phyloP scores from a whole-genome alignment of 2,329 filamentous ascomycete genomes.

The Endoconidiophora laricicola region DNA sequence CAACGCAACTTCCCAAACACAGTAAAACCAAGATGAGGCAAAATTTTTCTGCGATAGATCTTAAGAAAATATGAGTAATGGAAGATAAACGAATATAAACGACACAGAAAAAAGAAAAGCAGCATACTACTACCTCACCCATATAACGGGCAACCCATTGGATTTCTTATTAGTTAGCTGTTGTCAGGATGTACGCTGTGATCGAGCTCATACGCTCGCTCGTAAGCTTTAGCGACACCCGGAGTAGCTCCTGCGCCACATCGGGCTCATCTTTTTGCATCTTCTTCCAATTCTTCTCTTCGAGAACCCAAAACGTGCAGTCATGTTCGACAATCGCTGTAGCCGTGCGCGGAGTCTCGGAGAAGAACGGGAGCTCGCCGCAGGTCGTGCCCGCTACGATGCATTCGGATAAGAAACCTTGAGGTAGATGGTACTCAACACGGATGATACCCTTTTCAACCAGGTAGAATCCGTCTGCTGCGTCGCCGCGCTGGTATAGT shows the following conservation, averaged over 20 bases:
- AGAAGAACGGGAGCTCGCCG: conserved; percentile 92
- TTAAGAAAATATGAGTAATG: not conserved
- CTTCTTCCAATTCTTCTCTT: conserved; percentile 50
- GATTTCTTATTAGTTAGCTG: conserved; percentile 24
- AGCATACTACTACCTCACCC: not conserved
- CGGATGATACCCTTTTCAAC: conserved; percentile 78
- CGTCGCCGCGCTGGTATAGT: conserved; percentile 63
- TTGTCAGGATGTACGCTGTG: conserved; percentile 37
- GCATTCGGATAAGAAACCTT: conserved; percentile 75
- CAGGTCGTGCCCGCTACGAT: conserved; percentile 91
- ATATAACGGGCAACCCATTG: not conserved
- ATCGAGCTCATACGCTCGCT: conserved; percentile 74
- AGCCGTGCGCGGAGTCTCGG: conserved; percentile 71
- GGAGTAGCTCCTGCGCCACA: conserved; percentile 68
- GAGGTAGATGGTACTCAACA: conserved; percentile 79
- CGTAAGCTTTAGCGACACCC: conserved; percentile 80
- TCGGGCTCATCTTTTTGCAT: conserved; percentile 58
- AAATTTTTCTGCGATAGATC: not conserved
- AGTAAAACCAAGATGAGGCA: not conserved
- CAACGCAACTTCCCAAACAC: not conserved
- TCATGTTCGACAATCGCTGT: conserved; percentile 72
- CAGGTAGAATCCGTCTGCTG: conserved; percentile 73
- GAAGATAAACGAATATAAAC: not conserved
- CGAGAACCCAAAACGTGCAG: conserved; percentile 69
- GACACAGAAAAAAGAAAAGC: conserved; percentile 8